These are phyloP conservation scores for Dictyostelium brefeldianum DNA, from an alignment of 78 protist genomes.

Conservation along the genomic window DNA sequence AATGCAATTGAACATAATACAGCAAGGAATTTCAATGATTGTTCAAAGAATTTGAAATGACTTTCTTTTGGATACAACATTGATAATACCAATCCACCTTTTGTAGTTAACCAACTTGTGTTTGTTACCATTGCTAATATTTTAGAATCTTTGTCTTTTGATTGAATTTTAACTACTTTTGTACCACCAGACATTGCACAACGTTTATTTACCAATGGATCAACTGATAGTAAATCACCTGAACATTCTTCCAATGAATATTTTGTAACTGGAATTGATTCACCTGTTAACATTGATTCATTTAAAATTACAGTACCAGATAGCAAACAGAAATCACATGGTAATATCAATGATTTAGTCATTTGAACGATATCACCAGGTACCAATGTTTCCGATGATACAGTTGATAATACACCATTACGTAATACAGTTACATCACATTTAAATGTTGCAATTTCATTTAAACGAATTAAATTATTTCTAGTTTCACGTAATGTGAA, in stretches of 20 bases:
- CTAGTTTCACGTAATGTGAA: slow-evolving; percentile 61
- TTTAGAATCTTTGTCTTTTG: neutral
- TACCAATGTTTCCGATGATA: slow-evolving; percentile 35
- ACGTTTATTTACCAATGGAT: slow-evolving; percentile 21
- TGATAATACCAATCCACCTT: slow-evolving; percentile 85
- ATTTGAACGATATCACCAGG: slow-evolving; percentile 78
- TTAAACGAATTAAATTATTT: slow-evolving; percentile 23
- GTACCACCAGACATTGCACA: slow-evolving; percentile 75
- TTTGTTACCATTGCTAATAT: slow-evolving; percentile 55
- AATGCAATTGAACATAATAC: slow-evolving; percentile 64
- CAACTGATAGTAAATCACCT: slow-evolving; percentile 36
- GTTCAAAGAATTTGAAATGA: slow-evolving; percentile 80
- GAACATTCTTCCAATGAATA: slow-evolving; percentile 60
- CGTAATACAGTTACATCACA: slow-evolving; percentile 30
- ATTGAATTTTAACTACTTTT: slow-evolving; percentile 29
- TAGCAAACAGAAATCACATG: slow-evolving; percentile 94
- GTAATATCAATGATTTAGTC: slow-evolving; percentile 44
- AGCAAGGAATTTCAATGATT: slow-evolving; percentile 84
- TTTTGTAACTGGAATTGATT: slow-evolving; percentile 92
- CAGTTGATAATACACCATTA: neutral
- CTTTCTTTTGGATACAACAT: slow-evolving; percentile 86
- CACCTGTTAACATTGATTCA: slow-evolving; percentile 99
- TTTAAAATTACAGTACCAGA: slow-evolving; percentile 94
- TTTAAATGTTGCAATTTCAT: slow-evolving; percentile 57
- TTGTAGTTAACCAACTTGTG: slow-evolving; percentile 87